These are phyloP conservation scores for Botrytis medusae DNA, from an alignment of 2,329 filamentous ascomycete genomes.

Conservation along the genomic window DNA sequence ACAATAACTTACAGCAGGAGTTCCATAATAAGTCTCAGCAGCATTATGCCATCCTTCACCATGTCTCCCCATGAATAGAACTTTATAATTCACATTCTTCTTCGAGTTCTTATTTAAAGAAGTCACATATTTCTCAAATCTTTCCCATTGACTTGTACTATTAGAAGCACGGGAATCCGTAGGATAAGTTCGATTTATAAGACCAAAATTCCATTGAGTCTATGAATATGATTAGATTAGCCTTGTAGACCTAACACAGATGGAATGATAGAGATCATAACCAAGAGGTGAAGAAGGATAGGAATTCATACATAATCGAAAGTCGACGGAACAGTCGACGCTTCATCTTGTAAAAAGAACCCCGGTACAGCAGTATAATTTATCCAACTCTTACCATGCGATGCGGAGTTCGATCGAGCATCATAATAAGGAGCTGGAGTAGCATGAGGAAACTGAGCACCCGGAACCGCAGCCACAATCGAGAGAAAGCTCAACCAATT, in stretches of 20 bases:
- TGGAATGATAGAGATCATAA: not conserved
- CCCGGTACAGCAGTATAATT: slow-evolving; percentile 61
- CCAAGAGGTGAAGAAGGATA: not conserved
- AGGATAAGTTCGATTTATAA: slow-evolving; percentile 62
- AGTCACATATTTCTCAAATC: slow-evolving; percentile 59
- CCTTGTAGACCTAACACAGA: not conserved
- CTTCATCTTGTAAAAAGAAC: slow-evolving; percentile 64
- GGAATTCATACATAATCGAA: slow-evolving; percentile 62
- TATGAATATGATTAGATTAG: slow-evolving; percentile 45
- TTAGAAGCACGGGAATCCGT: slow-evolving; percentile 49
- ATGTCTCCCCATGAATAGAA: slow-evolving; percentile 56
- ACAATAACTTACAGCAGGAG: slow-evolving; percentile 46
- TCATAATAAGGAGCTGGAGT: slow-evolving; percentile 9
- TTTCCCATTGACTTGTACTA: slow-evolving; percentile 60
- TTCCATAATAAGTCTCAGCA: slow-evolving; percentile 67
- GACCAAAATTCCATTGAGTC: slow-evolving; percentile 60
- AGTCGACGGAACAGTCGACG: slow-evolving; percentile 51
- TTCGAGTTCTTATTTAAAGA: slow-evolving; percentile 51
- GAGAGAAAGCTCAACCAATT: slow-evolving; percentile 6
- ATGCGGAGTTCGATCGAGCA: not conserved
- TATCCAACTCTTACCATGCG: slow-evolving; percentile 40
- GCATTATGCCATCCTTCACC: slow-evolving; percentile 29
- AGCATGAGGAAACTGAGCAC: not conserved
- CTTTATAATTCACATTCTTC: slow-evolving; percentile 58
- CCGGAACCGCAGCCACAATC: not conserved